Percentiles rank a stretch among this genome's conserved stretches.
Evolutionary conservation across 306 rosid species (phyloP).

Genomic region (Citrullus mucosospermus): DNA sequence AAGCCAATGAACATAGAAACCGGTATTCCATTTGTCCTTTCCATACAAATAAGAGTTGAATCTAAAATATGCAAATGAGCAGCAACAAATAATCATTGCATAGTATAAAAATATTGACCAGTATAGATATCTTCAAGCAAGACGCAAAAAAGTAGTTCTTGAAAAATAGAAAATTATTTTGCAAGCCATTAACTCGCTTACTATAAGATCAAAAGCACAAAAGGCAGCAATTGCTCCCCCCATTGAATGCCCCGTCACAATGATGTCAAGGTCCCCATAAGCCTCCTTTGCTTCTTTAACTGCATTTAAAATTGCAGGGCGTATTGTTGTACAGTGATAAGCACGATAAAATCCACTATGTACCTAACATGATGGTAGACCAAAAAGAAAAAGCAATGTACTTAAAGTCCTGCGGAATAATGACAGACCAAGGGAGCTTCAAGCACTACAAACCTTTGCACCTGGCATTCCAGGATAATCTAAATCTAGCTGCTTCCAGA

Average conservation of each 20-base stretch:
- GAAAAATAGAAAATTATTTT: neutral
- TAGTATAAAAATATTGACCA: neutral
- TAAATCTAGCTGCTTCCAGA: slow-evolving; percentile 81
- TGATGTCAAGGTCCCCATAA: slow-evolving; percentile 54
- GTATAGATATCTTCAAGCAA: neutral
- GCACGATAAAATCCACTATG: slow-evolving; percentile 84
- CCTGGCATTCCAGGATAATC: slow-evolving; percentile 88
- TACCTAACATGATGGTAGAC: slow-evolving; percentile 35
- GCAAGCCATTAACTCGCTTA: slow-evolving; percentile 15
- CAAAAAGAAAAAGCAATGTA: slow-evolving; percentile 12
- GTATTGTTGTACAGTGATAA: slow-evolving; percentile 79
- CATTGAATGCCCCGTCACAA: slow-evolving; percentile 86
- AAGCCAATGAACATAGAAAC: neutral
- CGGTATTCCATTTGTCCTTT: neutral
- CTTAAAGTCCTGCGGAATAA: neutral
- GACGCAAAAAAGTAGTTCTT: neutral
- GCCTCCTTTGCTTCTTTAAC: slow-evolving; percentile 42
- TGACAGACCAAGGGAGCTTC: slow-evolving; percentile 1
- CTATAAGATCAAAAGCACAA: slow-evolving; percentile 80
- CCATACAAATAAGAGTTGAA: neutral
- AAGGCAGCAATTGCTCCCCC: slow-evolving; percentile 97
- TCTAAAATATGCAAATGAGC: neutral
- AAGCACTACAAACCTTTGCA: slow-evolving; percentile 52
- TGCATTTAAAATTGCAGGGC: slow-evolving; percentile 59
- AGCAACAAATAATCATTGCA: neutral